Evolutionary conservation across 208 protist genomes (phyloP), one percentile per base, ranked within the genome.

Genomic region (Trypanosoma cruzi): DNA sequence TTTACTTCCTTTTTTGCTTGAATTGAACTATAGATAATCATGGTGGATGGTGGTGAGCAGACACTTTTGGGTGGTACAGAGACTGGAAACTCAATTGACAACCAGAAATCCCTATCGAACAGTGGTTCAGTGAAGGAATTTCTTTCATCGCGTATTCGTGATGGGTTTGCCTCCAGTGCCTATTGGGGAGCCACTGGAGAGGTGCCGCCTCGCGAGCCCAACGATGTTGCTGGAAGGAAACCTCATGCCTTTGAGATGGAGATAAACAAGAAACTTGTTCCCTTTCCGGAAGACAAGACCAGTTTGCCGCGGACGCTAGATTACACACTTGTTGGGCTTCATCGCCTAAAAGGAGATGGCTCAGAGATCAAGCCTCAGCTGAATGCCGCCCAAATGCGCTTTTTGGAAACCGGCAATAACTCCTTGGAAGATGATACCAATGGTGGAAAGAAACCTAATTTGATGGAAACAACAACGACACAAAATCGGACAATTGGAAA

Each of bases 201-300:
- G 62, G 82, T 93, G 6, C 81, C 86, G 16, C 82, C 88, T 16
- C 86, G 87, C 44, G 92, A 91, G 52, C 76, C 84, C 11, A 85
- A 96, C 48, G 92, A 95, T 64, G 71, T 78, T 0, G 72, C 77
- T 14, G 64, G 75, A 36, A 75, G 80, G 44, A 78, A 93, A 58
- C 75, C 80, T 8, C 88, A 86, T 69, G 85, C 85, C 26, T 95
- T 96, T 72, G 75, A 86, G 48, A 80, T 73, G 24, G 85, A 94
- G 67, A 92, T 96, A 63, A 89, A 84, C 56, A 80, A 86, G 53
- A 96, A 95, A 69, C 79, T 96, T 2, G 85, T 94, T 37, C 92
- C 87, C 1, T 80, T 96, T 49, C 86, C 88, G 26, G 73, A 90
- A 61, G 80, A 89, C 20, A 81, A 80, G 36, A 96, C 86, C 29